Evolutionary conservation across 2,329 filamentous ascomycete species (phyloP).

Genomic region (Penicillium sp.): DNA sequence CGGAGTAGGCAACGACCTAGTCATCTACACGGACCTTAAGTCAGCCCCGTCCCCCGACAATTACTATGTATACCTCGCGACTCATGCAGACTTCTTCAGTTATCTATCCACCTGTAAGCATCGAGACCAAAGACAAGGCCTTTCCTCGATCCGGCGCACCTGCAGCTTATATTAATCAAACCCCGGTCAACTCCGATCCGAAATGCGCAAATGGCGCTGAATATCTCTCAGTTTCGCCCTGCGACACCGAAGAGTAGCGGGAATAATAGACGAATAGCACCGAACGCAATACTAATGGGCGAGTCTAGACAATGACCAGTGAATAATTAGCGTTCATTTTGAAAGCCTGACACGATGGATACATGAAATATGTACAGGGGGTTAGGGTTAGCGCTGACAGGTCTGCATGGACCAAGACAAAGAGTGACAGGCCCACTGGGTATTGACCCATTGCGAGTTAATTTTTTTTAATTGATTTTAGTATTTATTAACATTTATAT

Average conservation of each 20-base stretch:
- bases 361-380: neutral
- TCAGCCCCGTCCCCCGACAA: neutral
- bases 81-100: neutral
- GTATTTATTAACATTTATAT: neutral
- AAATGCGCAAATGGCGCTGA: neutral
- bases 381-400: neutral
- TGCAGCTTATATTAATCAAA: neutral
- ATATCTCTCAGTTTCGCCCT: neutral
- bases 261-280: neutral
- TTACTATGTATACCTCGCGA: too few species aligned
- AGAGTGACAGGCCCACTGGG: neutral
- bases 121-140: too few species aligned
- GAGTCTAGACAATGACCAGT: conserved; percentile 10
- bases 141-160: neutral
- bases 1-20: neutral
- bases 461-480: neutral
- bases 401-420: neutral
- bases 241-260: too few species aligned
- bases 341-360: neutral
- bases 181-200: neutral
- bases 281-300: conserved; percentile 14
- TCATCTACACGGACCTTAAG: neutral
- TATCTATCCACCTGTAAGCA: neutral
- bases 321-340: neutral
- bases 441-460: neutral